Base-by-base conservation (phyloP, 1,139 yeast genomes). In the Lodderomyces jiufengensis region DNA sequence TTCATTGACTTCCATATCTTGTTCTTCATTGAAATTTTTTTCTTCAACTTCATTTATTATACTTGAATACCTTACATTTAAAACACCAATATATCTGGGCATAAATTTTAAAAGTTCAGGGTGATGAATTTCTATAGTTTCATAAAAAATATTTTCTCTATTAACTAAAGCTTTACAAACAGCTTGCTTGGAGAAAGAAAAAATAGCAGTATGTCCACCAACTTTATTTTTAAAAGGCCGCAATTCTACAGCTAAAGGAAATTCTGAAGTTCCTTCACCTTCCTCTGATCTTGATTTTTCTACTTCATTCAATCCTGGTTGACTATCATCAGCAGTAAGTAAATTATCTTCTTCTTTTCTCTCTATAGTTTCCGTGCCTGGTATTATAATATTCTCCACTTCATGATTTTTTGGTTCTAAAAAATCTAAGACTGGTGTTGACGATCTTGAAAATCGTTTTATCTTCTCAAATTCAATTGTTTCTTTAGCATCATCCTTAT, bases 171-270 rank as follows among this genome's bases (percentile, higher is more conserved):
- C 94, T 58, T 94, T 94, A 59, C 98, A 92, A n/a, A 94, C 96
- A 0, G 97, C 97, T 40, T 86, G 70, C 48, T 81, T 84, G 6
- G 95, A 84, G 54, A 92, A 92, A 45, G 92, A 74, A 61, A 92
- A 94, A 32, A 94, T 88, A 2, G 97, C 97, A 0, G 97, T 92
- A 56, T 94, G 99, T 0, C 99, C 99, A 8, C 99, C 99, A 6
- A 94, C 98, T 53, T 85, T 85, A 54, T 92, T 90, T 46, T 82
- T 79, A 16, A 47, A 47, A 8, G 51, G 51, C 36, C 86, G 78
- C 39, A 90, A 63, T 54, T 88, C 96, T 1, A 88, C 95, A 1
- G 95, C 80, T 31, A 80, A 61, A 2, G 88, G 85, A 48, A 68
- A 81, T 25, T 36, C 28, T 3, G 36, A 15, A 25, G 27, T 32